These are phyloP conservation scores for Boletus rubroflammeus DNA, from an alignment of 768 basidiomycete genomes.

Conservation along the genomic window DNA sequence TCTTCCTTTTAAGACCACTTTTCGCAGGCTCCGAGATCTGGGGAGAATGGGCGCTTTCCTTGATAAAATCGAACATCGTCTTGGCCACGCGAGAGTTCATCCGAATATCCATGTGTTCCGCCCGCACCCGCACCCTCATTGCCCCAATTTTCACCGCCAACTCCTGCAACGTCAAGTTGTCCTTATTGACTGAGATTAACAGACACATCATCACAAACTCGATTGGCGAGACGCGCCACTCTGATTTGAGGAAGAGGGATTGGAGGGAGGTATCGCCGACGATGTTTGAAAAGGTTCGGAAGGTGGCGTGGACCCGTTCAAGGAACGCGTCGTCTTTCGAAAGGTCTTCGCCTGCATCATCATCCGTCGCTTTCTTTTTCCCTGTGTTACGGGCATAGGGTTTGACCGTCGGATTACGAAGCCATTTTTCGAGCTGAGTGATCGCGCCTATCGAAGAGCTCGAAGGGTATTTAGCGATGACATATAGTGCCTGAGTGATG, in stretches of 20 bases:
- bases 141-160: constrained; percentile 43
- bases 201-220: constrained; percentile 61
- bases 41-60: constrained; percentile 13
- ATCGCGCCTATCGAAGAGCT: constrained; percentile 31
- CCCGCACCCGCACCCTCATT: constrained; percentile 56
- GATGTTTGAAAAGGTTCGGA: constrained; percentile 45
- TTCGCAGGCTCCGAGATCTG: neutral
- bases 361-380: constrained; percentile 21
- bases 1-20: constrained; percentile 20
- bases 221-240: constrained; percentile 58
- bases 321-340: constrained; percentile 34
- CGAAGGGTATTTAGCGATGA: constrained; percentile 44
- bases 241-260: constrained; percentile 37
- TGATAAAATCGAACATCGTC: constrained; percentile 53
- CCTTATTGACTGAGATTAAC: constrained; percentile 50
- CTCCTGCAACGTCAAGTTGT: constrained; percentile 34
- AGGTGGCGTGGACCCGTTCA: constrained; percentile 39
- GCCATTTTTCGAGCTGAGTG: constrained; percentile 48
- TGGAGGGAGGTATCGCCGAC: constrained; percentile 35
- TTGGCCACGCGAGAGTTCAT: constrained; percentile 57
- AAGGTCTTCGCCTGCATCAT: constrained; percentile 16
- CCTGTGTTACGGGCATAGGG: constrained; percentile 2
- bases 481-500: constrained; percentile 50
- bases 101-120: constrained; percentile 59
- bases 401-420: constrained; percentile 28